Conservation (phyloP, 108 stramenopile species). For the Pseudonitzschia multiseries region DNA sequence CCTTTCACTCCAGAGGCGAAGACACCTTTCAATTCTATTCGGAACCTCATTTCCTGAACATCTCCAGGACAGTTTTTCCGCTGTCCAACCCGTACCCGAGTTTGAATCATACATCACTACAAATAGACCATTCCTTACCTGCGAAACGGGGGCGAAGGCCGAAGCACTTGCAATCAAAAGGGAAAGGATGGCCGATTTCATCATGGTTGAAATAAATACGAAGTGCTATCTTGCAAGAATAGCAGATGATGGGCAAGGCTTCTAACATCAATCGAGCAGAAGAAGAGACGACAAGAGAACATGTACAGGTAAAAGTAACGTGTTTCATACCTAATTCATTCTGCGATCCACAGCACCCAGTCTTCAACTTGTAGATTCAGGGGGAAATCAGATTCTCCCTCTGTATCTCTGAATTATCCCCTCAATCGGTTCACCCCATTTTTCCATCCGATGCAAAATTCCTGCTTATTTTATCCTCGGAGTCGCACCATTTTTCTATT, state of each 20-base stretch:
- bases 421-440: neutral
- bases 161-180: slow-evolving; percentile 69
- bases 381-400: no score
- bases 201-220: slow-evolving; percentile 36
- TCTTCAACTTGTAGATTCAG: slow-evolving; percentile 8
- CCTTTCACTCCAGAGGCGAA: neutral
- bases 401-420: no score
- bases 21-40: neutral
- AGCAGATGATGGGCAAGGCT: neutral
- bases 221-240: neutral
- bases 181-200: slow-evolving; percentile 43
- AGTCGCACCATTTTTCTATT: neutral
- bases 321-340: neutral
- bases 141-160: slow-evolving; percentile 72
- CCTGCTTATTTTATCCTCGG: neutral
- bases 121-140: slow-evolving; percentile 26
- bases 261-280: neutral
- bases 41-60: neutral
- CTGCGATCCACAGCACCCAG: slow-evolving; percentile 9
- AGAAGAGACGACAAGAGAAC: neutral
- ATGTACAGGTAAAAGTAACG: neutral
- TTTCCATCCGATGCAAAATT: neutral
- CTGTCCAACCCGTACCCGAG: no score
- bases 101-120: neutral
- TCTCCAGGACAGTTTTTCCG: neutral